phyloP scores from a whole-genome alignment of 768 basidiomycete genomes.

The Stropharia rugosoannulata region DNA sequence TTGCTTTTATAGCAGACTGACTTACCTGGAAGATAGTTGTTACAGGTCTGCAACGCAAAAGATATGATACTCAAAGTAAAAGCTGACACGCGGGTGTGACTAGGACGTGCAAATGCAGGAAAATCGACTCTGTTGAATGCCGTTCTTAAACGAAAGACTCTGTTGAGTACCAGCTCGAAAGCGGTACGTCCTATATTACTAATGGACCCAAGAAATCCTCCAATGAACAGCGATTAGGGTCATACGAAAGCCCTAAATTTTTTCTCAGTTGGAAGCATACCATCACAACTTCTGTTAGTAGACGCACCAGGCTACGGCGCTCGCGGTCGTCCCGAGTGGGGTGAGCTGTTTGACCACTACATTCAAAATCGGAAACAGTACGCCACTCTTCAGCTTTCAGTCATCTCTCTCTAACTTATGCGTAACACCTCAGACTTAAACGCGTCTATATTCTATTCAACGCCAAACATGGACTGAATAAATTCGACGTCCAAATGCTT shows the following conservation, averaged over 20 bases:
- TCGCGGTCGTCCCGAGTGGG: conserved; percentile 76
- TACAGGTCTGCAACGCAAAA: not conserved
- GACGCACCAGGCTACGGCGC: conserved; percentile 83
- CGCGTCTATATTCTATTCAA: conserved; percentile 74
- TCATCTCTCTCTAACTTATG: not conserved
- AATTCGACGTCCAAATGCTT: conserved; percentile 63
- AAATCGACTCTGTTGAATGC: conserved; percentile 77
- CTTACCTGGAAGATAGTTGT: not conserved
- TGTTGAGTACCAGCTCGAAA: conserved; percentile 68
- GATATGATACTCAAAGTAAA: too few species aligned
- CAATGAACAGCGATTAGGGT: conserved; percentile 43
- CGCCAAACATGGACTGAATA: conserved; percentile 60
- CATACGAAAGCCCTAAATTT: conserved; percentile 74
- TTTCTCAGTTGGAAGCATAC: conserved; percentile 60
- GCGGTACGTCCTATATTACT: conserved; percentile 44
- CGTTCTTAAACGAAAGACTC: conserved; percentile 53
- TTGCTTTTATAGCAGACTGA: too few species aligned
- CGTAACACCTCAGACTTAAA: conserved; percentile 45
- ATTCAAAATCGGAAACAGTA: conserved; percentile 60
- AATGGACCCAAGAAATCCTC: not conserved
- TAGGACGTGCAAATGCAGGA: conserved; percentile 78
- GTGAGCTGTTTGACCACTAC: conserved; percentile 65
- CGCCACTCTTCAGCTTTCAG: conserved; percentile 21
- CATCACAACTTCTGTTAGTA: conserved; percentile 64
- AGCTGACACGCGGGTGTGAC: too few species aligned